A percentile compares a stretch with the other conserved stretches of the same genome.
phyloP scores from a whole-genome alignment of 208 protist genomes.

The Tritrichomonas foetus region DNA sequence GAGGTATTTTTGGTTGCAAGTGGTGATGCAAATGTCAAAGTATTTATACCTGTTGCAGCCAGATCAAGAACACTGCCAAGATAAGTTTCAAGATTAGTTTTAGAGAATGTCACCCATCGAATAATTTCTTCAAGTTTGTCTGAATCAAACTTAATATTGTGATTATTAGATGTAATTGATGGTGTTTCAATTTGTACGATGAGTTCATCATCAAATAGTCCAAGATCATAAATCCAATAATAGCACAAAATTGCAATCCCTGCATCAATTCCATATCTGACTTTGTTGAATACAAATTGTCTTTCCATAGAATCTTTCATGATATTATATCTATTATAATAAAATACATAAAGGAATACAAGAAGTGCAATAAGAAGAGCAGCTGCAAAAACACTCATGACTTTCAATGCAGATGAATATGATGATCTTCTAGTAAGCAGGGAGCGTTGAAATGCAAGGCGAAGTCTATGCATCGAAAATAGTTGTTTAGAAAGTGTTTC shows the following conservation, averaged over 20 bases:
- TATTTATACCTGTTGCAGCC: neutral
- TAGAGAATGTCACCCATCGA: neutral
- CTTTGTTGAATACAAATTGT: neutral
- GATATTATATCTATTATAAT: neutral
- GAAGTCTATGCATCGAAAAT: neutral
- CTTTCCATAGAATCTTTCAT: neutral
- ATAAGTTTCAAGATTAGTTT: neutral
- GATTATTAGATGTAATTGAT: neutral
- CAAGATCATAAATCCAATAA: neutral
- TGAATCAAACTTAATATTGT: neutral
- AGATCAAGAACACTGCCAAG: neutral
- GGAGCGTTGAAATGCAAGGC: neutral
- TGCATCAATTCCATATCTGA: neutral
- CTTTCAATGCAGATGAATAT: neutral
- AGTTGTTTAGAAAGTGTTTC: neutral
- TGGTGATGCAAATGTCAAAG: neutral
- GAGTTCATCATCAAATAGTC: neutral
- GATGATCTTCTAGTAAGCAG: neutral
- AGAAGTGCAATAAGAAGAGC: neutral
- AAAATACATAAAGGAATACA: neutral
- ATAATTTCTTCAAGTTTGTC: neutral
- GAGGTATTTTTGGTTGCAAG: neutral
- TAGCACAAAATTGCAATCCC: neutral
- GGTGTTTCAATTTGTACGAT: neutral
- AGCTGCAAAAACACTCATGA: neutral